These are phyloP conservation scores for Geotrichum fermentans DNA, from an alignment of 1,139 yeast genomes.

Conservation along the genomic window DNA sequence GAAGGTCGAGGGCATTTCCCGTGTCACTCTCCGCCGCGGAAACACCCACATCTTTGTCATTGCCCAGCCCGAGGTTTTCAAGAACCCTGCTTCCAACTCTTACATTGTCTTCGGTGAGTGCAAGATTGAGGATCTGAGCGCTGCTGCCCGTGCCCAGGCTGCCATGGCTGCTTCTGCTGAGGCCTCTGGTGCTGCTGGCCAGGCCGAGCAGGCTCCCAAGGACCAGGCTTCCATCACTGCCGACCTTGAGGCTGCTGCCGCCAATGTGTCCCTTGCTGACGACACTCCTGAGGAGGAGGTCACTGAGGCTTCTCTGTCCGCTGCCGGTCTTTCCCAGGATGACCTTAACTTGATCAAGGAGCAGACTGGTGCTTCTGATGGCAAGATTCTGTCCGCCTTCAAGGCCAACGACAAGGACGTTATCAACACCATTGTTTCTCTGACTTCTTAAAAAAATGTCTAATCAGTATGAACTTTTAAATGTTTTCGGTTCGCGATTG, in stretches of 20 bases:
- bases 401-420: conserved; percentile 87
- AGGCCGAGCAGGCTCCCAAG: conserved; percentile 42
- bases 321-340: conserved; percentile 70
- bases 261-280: conserved; percentile 37
- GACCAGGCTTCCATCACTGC: conserved; percentile 82
- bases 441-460: conserved; percentile 43
- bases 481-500: too few relatives aligned
- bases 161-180: conserved; percentile 39
- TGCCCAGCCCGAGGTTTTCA: conserved; percentile 93
- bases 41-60: conserved; percentile 91
- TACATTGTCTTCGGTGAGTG: conserved; percentile 86
- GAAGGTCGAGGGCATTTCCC: conserved; percentile 85
- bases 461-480: too few relatives aligned
- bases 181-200: conserved; percentile 48
- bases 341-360: conserved; percentile 81
- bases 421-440: conserved; percentile 92
- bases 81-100: conserved; percentile 75
- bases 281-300: conserved; percentile 43
- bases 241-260: conserved; percentile 79
- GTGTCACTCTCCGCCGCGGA: conserved; percentile 95
- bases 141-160: conserved; percentile 23
- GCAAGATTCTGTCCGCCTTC: conserved; percentile 87
- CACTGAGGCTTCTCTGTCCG: conserved; percentile 70
- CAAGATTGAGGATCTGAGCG: conserved; percentile 48
- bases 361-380: conserved; percentile 85